Evolutionary conservation across 2,329 filamentous ascomycete species (phyloP), one percentile per base, ranked within the genome.

Genomic region (Diplodia sapinea): DNA sequence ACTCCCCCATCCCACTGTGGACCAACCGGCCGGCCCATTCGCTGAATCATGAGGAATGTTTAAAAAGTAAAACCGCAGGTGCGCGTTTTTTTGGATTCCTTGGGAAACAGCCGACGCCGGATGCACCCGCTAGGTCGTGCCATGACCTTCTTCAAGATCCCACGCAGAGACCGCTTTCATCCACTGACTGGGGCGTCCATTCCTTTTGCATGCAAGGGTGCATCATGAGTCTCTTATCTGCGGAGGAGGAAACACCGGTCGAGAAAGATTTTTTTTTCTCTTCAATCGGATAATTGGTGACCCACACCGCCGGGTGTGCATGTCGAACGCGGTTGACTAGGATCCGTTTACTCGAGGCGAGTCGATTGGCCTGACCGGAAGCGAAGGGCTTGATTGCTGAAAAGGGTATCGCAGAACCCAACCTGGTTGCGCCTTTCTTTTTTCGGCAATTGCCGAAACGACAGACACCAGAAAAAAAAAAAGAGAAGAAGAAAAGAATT

Each of bases 301-400:
- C n/a, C 40, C 40, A 47, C 40, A 8, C 40, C 7, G 40, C 3
- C 40, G 40, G 15, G n/a, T 47, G 40, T 17, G n/a, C 17, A 9
- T 47, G 17, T 61, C 40, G 57, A 59, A 61, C 31, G 57, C 40
- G 40, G 57, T 43, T 59, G 54, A 55, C 6, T 8, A 20, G 20
- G 54, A 20, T 40, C 33, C 12, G 33, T 40, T 36, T 13, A 57
- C 20, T 29, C n/a, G 55, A 49, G 31, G 40, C 15, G 23, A 61
- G 40, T 26, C 40, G 26, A 26, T 23, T 23, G 20, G 40, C 6
- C 9, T 17, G 40, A 31, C 26, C 17, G 20, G 57, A 61, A 61
- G 40, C 40, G 57, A 49, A 33, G 40, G 23, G 23, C n/a, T 43
- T 6, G 17, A 23, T 13, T 49, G 26, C 57, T 43, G 23, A 26